Evolutionary conservation across 441 rosid genomes (phyloP).

Genomic region (Populus trichocarpa): DNA sequence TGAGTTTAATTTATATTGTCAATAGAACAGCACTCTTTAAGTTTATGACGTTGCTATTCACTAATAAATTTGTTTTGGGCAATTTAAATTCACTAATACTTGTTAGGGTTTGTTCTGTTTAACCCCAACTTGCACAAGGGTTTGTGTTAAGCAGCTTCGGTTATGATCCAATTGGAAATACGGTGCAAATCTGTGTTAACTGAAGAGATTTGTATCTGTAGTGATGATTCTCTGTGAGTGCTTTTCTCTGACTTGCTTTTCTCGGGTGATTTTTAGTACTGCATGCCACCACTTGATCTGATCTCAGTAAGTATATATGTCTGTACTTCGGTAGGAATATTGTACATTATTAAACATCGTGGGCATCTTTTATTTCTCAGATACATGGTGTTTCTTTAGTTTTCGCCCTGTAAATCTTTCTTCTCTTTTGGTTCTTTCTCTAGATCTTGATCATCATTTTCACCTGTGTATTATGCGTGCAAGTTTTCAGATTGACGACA

Average conservation of each 20-base stretch:
- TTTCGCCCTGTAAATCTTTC: neutral
- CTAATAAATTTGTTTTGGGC: neutral
- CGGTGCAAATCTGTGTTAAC: constrained; percentile 10
- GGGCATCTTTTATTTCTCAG: constrained; percentile 10
- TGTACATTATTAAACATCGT: constrained; percentile 17
- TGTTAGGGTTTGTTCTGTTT: constrained; percentile 12
- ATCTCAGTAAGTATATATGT: constrained; percentile 25
- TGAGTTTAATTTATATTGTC: neutral
- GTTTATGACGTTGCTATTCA: neutral
- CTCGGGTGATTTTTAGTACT: constrained; percentile 15
- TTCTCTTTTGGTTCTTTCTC: neutral
- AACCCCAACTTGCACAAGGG: constrained; percentile 6
- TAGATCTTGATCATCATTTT: constrained; percentile 5
- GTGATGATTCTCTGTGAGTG: constrained; percentile 12
- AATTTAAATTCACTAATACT: neutral
- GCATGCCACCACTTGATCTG: constrained; percentile 18
- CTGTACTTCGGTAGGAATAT: constrained; percentile 26
- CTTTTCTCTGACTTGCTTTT: constrained; percentile 13
- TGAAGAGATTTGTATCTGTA: neutral
- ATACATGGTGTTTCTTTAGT: neutral
- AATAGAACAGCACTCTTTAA: neutral
- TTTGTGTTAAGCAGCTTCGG: constrained; percentile 1
- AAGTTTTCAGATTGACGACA: neutral
- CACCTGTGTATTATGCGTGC: neutral
- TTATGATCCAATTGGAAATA: constrained; percentile 8